Evolutionary conservation across 257 asterid genomes (phyloP).

Genomic region (Jacaranda copaia): DNA sequence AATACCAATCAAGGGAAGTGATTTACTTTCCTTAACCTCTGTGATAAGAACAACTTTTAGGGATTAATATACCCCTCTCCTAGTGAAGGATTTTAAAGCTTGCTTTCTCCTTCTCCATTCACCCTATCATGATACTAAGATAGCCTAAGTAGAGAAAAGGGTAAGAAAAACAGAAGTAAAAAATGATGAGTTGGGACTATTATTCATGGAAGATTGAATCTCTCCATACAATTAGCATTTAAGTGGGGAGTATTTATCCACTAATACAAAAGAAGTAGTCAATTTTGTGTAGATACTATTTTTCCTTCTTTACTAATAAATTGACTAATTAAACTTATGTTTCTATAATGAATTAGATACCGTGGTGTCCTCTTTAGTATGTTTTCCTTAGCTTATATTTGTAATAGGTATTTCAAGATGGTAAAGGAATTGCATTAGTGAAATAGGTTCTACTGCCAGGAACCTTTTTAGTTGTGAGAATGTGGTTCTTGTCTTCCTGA

Average conservation of each 20-base stretch:
- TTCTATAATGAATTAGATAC: no score
- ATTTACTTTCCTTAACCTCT: neutral
- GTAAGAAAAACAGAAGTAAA: neutral
- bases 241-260: neutral
- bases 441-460: neutral
- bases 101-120: no score
- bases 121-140: neutral
- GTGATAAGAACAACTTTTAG: no score
- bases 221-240: neutral
- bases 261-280: neutral
- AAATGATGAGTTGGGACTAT: neutral
- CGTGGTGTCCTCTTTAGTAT: no score
- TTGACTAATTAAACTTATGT: no score
- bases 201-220: neutral
- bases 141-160: neutral
- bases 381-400: no score
- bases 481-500: neutral
- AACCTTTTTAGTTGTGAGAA: neutral
- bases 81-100: no score
- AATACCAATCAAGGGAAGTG: neutral
- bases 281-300: no score
- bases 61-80: no score
- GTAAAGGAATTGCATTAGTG: neutral
- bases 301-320: no score
- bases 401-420: neutral